Base-by-base conservation (phyloP, 2,329 filamentous ascomycete species). In the Epichloe sibirici region DNA sequence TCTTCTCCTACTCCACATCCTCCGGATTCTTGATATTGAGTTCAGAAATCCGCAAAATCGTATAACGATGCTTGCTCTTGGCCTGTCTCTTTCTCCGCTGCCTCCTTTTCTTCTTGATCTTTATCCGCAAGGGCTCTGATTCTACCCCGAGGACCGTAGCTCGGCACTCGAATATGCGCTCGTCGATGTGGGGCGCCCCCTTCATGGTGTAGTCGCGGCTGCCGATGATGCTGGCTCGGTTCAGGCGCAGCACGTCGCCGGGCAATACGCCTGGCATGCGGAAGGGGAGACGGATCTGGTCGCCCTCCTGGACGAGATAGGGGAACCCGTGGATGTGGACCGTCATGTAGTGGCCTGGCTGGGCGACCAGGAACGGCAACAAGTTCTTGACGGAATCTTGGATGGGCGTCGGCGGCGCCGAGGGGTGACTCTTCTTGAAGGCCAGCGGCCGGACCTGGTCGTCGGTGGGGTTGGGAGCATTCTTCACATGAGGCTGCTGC, bases 141-240 rank as follows among this genome's bases (percentile, higher is more conserved):
- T 97, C 93, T 6, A 86, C 81, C 5, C 90, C 91, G 57, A 93
- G 77, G 28, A 98, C 90, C 37, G 84, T 81, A 15, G 90, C 88
- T 54, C 90, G 79, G 69, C 90, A 95, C 65, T 88, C 85, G 62
- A 90, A 97, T 53, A 95, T 69, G 51, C 82, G 72, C 68, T 91
- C 85, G 66, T 96, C 90, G 56, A 97, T 71, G 65, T 86, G 91
- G n/a, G 86, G 82, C 4, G 78, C 72, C 5, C 87, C 88, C 68
- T 90, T 88, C 57, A 97, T 75, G 5, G 91, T 96, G 71, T 88
- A 95, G 68, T 97, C 91, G 57, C 93, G 79, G 59, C 85, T 91
- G 31, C 93, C 93, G 45, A 98, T 72, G 51, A 85, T 75, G 42
- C 82, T 85, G 25, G 90, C 93, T 52, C 90, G 85, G 71, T 95